phyloP scores from a whole-genome alignment of 768 basidiomycete species.

The Gloeopeniophorella convolvens region DNA sequence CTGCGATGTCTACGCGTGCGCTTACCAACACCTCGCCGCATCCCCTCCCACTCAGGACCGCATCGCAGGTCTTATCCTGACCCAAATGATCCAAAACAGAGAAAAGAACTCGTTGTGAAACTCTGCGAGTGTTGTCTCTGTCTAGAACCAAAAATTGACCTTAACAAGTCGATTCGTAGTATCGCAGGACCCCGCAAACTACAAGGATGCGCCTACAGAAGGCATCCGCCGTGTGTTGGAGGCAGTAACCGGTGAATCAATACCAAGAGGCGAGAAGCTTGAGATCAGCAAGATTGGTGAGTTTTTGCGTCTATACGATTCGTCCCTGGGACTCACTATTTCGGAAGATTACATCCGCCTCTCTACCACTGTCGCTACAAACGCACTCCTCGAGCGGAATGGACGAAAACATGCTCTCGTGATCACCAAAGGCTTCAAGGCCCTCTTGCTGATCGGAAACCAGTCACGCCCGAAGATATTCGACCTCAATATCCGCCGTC shows the following conservation, averaged over 20 bases:
- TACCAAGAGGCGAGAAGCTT: slow-evolving; percentile 60
- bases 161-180: slow-evolving; percentile 41
- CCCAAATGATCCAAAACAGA: slow-evolving; percentile 48
- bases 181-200: slow-evolving; percentile 84
- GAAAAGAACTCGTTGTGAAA: slow-evolving; percentile 85
- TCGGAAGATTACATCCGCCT: slow-evolving; percentile 78
- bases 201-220: slow-evolving; percentile 90
- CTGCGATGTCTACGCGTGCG: slow-evolving; percentile 81
- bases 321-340: background rate
- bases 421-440: slow-evolving; percentile 88
- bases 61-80: slow-evolving; percentile 62
- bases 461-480: slow-evolving; percentile 94
- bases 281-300: slow-evolving; percentile 77
- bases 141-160: background rate
- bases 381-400: slow-evolving; percentile 91
- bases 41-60: background rate
- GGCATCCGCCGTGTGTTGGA: slow-evolving; percentile 86
- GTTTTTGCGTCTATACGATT: slow-evolving; percentile 17
- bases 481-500: slow-evolving; percentile 83
- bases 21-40: slow-evolving; percentile 4
- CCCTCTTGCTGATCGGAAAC: slow-evolving; percentile 89
- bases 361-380: slow-evolving; percentile 94
- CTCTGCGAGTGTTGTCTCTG: slow-evolving; percentile 47
- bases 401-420: slow-evolving; percentile 87
- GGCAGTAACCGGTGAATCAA: slow-evolving; percentile 57